phyloP scores from a whole-genome alignment of 1,284 basidiomycete genomes.

The Stereum hirsutum region DNA sequence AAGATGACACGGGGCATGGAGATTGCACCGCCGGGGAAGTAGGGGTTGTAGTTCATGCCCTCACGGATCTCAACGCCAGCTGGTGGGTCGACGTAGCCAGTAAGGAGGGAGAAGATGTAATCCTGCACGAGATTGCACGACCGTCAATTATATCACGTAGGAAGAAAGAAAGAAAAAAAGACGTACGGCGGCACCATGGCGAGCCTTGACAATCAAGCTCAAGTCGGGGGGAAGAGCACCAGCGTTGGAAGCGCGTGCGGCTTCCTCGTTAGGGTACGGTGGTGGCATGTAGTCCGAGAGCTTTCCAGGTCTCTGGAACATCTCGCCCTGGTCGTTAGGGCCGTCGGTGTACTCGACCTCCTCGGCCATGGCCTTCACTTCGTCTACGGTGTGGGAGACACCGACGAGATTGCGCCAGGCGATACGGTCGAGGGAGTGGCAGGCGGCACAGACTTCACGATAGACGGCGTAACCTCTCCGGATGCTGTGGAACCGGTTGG shows the following conservation, averaged over 20 bases:
- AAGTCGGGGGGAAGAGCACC: constrained; percentile 97
- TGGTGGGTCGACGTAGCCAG: constrained; percentile 95
- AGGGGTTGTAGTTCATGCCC: constrained; percentile 97
- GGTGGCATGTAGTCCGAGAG: constrained; percentile 94
- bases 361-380: constrained; percentile 89
- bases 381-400: constrained; percentile 93
- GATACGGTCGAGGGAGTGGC: constrained; percentile 98
- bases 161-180: neutral
- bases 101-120: constrained; percentile 95
- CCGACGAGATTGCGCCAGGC: constrained; percentile 99
- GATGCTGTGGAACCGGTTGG: constrained; percentile 51
- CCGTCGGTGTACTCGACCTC: constrained; percentile 97
- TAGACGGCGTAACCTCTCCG: constrained; percentile 99
- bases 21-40: constrained; percentile 96
- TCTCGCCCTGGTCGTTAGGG: constrained; percentile 91
- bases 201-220: constrained; percentile 95
- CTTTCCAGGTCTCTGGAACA: constrained; percentile 98
- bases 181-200: constrained; percentile 90
- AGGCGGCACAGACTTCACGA: constrained; percentile 97
- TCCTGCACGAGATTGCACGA: constrained; percentile 46
- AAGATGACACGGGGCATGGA: constrained; percentile 97
- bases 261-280: constrained; percentile 98
- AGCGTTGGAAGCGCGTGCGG: constrained; percentile 88
- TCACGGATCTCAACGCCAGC: constrained; percentile 95
- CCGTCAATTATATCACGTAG: neutral